phyloP scores from a whole-genome alignment of 2,329 filamentous ascomycete species.

The Corniculantispora saksenae region DNA sequence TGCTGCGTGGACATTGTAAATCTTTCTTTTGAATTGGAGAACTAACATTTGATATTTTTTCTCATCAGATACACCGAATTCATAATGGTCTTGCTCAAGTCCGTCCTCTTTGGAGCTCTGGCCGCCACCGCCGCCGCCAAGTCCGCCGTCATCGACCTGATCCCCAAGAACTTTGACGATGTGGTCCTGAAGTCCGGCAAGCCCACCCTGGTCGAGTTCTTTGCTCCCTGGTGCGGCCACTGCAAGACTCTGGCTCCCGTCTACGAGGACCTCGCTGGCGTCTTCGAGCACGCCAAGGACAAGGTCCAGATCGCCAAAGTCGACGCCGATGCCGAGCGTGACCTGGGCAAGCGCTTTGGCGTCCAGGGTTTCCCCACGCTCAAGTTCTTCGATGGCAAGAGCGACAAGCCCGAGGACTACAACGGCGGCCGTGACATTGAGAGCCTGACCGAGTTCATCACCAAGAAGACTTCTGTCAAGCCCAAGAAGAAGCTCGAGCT shows the following conservation, averaged over 20 bases:
- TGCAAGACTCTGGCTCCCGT: constrained; percentile 96
- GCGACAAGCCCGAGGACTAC: constrained; percentile 81
- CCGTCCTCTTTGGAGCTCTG: constrained; percentile 58
- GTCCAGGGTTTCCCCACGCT: constrained; percentile 95
- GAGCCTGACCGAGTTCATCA: constrained; percentile 76
- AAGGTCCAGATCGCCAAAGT: constrained; percentile 91
- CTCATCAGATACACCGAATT: constrained; percentile 21
- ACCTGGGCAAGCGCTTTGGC: constrained; percentile 81
- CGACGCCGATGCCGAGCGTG: constrained; percentile 86
- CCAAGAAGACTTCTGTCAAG: constrained; percentile 84
- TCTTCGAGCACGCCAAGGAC: constrained; percentile 70
- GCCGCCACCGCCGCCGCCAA: constrained; percentile 62
- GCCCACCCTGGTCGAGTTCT: constrained; percentile 96
- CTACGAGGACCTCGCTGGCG: constrained; percentile 83
- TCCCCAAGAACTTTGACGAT: constrained; percentile 87
- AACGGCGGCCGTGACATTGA: constrained; percentile 85
- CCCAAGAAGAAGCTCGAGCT: constrained; percentile 73
- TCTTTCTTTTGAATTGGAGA: neutral
- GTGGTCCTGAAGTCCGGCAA: constrained; percentile 89
- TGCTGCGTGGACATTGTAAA: neutral
- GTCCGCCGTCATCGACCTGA: constrained; percentile 86
- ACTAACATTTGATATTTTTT: constrained; percentile 1
- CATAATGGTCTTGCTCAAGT: constrained; percentile 60
- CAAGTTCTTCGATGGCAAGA: constrained; percentile 98
- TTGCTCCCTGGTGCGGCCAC: constrained; percentile 97